phyloP scores from a whole-genome alignment of 257 asterid species.

The Leptodermis oblonga region DNA sequence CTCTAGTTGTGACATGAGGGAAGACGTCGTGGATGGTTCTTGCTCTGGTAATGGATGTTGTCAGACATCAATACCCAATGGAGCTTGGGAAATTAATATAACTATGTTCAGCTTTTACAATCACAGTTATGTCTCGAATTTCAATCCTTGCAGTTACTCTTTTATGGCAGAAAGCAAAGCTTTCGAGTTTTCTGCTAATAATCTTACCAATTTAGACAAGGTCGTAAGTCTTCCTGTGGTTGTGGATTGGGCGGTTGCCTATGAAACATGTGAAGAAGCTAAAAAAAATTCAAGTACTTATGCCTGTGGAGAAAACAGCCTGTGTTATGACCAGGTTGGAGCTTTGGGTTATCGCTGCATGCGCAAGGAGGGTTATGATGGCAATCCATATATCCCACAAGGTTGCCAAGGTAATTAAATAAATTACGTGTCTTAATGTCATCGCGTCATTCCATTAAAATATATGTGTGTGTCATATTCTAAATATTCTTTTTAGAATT shows the following conservation, averaged over 20 bases:
- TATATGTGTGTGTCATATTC: too few species aligned
- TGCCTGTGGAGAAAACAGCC: neutral
- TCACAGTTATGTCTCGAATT: neutral
- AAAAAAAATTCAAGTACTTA: neutral
- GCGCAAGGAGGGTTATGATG: neutral
- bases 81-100: neutral
- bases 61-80: neutral
- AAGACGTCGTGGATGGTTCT: neutral
- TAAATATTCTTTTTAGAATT: too few species aligned
- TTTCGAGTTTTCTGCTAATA: neutral
- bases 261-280: neutral
- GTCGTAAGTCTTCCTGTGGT: neutral
- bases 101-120: neutral
- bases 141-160: slow-evolving; percentile 1
- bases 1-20: neutral
- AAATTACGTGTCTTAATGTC: too few species aligned
- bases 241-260: neutral
- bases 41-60: slow-evolving; percentile 19
- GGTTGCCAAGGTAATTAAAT: slow-evolving; percentile 6
- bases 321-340: neutral
- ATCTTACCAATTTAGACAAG: neutral
- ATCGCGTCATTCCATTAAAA: too few species aligned
- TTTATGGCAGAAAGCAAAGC: neutral
- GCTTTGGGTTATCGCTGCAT: neutral
- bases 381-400: neutral